These are phyloP conservation scores for Oryza australiensis DNA, from an alignment of 176 grass and related monocot species.

Conservation along the genomic window DNA sequence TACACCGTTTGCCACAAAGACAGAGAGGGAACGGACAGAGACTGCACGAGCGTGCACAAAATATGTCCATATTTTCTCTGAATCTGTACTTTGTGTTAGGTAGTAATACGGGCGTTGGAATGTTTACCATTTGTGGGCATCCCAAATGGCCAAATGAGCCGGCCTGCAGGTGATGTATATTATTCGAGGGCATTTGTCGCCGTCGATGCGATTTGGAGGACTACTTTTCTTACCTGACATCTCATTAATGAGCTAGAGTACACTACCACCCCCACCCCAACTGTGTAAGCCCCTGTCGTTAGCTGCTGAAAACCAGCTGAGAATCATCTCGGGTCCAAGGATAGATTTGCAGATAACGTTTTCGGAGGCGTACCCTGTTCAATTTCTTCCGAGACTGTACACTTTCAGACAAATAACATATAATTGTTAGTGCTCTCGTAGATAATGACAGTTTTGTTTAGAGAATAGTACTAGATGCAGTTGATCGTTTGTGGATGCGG, in stretches of 20 bases:
- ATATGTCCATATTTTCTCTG: background rate
- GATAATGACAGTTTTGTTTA: background rate
- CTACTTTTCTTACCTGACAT: background rate
- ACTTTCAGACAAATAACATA: background rate
- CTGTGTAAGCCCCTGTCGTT: constrained; percentile 1
- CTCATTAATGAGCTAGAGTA: constrained; percentile 28
- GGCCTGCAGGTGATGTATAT: background rate
- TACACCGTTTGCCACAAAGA: background rate
- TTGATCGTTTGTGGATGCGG: background rate
- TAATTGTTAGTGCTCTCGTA: background rate
- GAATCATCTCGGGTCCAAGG: background rate
- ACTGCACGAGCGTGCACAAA: background rate
- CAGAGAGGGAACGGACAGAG: background rate
- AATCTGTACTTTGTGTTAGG: background rate
- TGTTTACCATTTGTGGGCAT: background rate
- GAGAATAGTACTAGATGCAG: background rate
- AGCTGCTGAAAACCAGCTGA: background rate
- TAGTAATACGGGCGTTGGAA: background rate
- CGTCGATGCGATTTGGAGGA: constrained; percentile 15
- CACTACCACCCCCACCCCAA: background rate
- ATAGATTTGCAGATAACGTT: background rate
- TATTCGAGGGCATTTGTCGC: constrained; percentile 8
- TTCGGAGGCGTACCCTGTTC: background rate
- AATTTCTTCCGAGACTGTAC: background rate
- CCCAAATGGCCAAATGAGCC: background rate